Conservation (phyloP, 208 protist genomes). For the Phytomonas serpens region DNA sequence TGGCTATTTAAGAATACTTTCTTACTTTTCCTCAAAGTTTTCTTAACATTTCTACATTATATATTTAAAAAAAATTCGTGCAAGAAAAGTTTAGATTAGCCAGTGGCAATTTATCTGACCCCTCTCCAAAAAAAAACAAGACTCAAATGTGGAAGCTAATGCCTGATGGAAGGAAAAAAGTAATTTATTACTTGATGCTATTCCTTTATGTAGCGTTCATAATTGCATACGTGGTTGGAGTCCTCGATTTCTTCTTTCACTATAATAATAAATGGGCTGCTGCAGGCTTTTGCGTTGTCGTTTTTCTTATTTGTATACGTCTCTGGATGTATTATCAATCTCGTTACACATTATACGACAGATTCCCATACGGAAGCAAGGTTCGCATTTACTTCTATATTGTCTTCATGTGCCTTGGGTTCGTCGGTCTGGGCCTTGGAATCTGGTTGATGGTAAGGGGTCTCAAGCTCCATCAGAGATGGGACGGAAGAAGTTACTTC, state of each 20-base stretch:
- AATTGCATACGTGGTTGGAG: conserved; percentile 34
- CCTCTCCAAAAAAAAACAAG: background rate
- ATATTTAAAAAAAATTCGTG: background rate
- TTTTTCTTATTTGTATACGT: conserved; percentile 39
- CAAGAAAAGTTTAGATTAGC: conserved; percentile 9
- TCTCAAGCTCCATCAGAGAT: conserved; percentile 36
- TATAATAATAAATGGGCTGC: conserved; percentile 65
- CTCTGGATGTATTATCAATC: conserved; percentile 20
- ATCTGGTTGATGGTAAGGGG: conserved; percentile 52
- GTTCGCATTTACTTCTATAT: conserved; percentile 29
- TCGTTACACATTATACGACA: conserved; percentile 27
- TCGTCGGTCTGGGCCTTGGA: conserved; percentile 31
- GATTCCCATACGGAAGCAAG: conserved; percentile 35
- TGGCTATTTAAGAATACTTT: conserved; percentile 11
- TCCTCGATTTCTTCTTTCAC: conserved; percentile 31
- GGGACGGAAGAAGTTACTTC: conserved; percentile 58
- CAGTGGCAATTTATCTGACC: background rate
- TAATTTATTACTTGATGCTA: conserved; percentile 8
- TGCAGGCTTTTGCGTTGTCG: conserved; percentile 36
- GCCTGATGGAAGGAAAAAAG: background rate
- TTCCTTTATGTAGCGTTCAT: conserved; percentile 37
- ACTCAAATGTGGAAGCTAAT: background rate
- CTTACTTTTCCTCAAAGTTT: conserved; percentile 15
- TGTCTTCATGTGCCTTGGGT: conserved; percentile 23
- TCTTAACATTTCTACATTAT: conserved; percentile 10